Evolutionary conservation across 768 basidiomycete genomes (phyloP).

Genomic region (Tylopilus balloui): DNA sequence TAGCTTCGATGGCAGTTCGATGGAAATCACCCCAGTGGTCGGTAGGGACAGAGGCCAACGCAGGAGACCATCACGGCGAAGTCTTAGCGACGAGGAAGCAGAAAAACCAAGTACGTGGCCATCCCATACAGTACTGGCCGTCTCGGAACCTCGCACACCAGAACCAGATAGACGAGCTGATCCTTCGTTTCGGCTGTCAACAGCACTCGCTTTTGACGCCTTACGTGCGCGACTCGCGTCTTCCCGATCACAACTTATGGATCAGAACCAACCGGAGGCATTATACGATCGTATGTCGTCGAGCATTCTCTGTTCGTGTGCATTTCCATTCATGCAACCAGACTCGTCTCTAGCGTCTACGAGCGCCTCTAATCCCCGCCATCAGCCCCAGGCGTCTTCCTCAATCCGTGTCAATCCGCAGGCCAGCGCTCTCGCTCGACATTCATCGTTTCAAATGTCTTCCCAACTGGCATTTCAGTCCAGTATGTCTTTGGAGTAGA

Average conservation of each 20-base stretch:
- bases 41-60: conserved; percentile 38
- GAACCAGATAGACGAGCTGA: conserved; percentile 27
- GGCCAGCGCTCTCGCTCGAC: conserved; percentile 51
- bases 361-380: conserved; percentile 10
- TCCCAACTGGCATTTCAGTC: conserved; percentile 48
- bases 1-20: conserved; percentile 58
- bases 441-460: conserved; percentile 50
- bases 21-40: conserved; percentile 49
- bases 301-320: neutral
- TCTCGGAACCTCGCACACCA: conserved; percentile 10
- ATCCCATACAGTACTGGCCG: conserved; percentile 6
- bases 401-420: conserved; percentile 42
- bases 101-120: conserved; percentile 49
- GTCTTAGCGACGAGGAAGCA: conserved; percentile 64
- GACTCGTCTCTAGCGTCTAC: conserved; percentile 16
- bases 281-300: conserved; percentile 35
- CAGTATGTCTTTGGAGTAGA: conserved; percentile 37
- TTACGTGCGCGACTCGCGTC: conserved; percentile 44
- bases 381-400: conserved; percentile 25
- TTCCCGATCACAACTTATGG: conserved; percentile 36
- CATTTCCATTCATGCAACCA: conserved; percentile 7
- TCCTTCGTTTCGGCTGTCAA: conserved; percentile 40
- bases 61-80: conserved; percentile 49
- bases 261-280: conserved; percentile 32
- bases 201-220: conserved; percentile 43